Evolutionary conservation across 176 grass and related monocot genomes (phyloP).

Genomic region (Thinopyrum elongatum): DNA sequence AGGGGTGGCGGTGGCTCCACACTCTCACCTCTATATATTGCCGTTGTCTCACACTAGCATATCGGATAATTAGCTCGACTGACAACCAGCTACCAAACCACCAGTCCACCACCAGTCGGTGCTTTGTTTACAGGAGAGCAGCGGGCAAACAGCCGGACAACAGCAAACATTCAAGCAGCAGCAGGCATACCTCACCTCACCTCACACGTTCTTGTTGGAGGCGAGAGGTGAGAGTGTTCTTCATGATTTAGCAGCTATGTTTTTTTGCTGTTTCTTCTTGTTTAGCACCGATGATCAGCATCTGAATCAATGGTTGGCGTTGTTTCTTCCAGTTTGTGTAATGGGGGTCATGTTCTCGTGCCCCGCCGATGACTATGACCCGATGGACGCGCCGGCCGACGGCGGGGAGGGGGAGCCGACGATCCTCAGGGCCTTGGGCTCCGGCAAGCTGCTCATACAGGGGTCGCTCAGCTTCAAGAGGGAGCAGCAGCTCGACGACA

Average conservation of each 20-base stretch:
- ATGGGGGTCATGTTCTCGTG: slow-evolving; percentile 57
- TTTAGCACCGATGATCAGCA: neutral
- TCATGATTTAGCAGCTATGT: neutral
- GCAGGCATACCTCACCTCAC: neutral
- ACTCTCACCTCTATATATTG: slow-evolving; percentile 23
- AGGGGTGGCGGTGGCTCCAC: no score
- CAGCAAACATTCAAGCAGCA: slow-evolving; percentile 1
- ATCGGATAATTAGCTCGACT: slow-evolving; percentile 16
- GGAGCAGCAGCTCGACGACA: slow-evolving; percentile 7
- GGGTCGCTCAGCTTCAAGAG: slow-evolving; percentile 80
- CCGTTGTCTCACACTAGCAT: slow-evolving; percentile 23
- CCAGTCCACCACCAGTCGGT: neutral
- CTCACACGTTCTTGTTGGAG: neutral
- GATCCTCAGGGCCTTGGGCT: slow-evolving; percentile 50
- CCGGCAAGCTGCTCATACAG: slow-evolving; percentile 69
- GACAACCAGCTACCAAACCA: no score
- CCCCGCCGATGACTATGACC: slow-evolving; percentile 43
- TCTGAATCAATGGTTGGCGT: no score
- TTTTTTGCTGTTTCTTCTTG: neutral
- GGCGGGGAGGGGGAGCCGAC: slow-evolving; percentile 28
- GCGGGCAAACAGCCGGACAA: neutral
- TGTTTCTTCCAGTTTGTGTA: neutral
- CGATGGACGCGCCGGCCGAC: slow-evolving; percentile 22
- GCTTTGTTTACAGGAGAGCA: neutral
- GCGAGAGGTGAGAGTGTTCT: neutral